These are phyloP conservation scores for Solanum ahanhuiri DNA, from an alignment of 257 asterid genomes.

Conservation along the genomic window DNA sequence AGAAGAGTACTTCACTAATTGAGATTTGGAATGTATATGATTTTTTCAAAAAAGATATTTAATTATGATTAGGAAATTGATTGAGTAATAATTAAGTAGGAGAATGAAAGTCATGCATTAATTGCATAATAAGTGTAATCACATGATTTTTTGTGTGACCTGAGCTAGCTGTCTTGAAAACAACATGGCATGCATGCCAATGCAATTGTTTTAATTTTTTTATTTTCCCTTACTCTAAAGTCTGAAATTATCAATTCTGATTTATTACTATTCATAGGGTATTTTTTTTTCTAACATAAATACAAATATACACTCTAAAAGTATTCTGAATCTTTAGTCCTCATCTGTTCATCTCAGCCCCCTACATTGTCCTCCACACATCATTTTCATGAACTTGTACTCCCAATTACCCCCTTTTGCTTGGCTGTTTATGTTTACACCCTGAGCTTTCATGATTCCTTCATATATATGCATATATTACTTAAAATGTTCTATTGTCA, in stretches of 20 bases:
- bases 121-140: conserved; percentile 29
- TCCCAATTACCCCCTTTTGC: background rate
- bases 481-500: no score
- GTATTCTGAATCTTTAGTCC: background rate
- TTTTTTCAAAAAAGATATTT: background rate
- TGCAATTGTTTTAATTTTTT: background rate
- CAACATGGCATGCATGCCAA: conserved; percentile 13
- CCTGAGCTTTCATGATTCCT: background rate
- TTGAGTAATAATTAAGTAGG: background rate
- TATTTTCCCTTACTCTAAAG: background rate
- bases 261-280: background rate
- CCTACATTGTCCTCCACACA: conserved; percentile 3
- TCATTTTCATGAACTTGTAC: conserved; percentile 10
- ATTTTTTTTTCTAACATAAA: background rate
- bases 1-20: background rate
- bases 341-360: conserved; percentile 6
- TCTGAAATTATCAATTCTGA: background rate
- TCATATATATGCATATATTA: background rate
- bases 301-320: background rate
- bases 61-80: background rate
- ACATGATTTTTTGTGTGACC: conserved; percentile 20
- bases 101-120: conserved; percentile 13
- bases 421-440: background rate
- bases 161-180: conserved; percentile 19
- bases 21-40: background rate